A percentile compares a stretch with the other conserved stretches of the same genome.
These are phyloP conservation scores for Actinidia polygama DNA, from an alignment of 179 eudicot genomes.

Conservation along the genomic window DNA sequence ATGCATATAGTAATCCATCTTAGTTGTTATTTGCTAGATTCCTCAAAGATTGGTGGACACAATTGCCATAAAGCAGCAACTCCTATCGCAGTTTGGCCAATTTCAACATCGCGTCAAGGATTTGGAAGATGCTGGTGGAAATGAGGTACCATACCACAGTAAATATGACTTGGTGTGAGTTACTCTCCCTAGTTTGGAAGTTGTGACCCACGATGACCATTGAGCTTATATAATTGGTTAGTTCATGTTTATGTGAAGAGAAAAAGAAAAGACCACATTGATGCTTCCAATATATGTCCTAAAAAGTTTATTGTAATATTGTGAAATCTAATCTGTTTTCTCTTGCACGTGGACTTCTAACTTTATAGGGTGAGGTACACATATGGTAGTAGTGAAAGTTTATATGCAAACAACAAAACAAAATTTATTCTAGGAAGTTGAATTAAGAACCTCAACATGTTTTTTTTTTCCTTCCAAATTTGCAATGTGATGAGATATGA, in stretches of 20 bases:
- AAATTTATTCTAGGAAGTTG: constrained; percentile 5
- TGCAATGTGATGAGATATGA: not conserved
- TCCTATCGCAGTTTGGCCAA: constrained; percentile 85
- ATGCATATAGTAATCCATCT: not conserved
- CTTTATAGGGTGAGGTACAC: not conserved
- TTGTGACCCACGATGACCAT: not conserved
- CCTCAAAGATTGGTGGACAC: constrained; percentile 67
- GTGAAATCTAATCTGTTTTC: not conserved
- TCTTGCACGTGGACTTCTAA: not conserved
- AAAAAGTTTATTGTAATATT: not conserved
- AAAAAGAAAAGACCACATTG: not conserved
- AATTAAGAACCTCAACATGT: not conserved
- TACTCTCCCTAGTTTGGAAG: not conserved
- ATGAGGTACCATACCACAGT: constrained; percentile 65
- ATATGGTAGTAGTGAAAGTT: not conserved
- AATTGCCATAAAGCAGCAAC: constrained; percentile 79
- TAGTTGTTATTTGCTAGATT: constrained; percentile 48
- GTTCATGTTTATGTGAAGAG: not conserved
- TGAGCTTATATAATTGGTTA: not conserved
- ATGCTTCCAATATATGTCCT: not conserved
- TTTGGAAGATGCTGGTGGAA: constrained; percentile 76
- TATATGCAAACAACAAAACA: not conserved
- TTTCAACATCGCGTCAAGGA: constrained; percentile 91
- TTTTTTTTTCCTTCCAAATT: not conserved
- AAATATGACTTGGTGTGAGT: not conserved